Base-by-base conservation (phyloP, 306 rosid genomes). In the Vigna radiata region DNA sequence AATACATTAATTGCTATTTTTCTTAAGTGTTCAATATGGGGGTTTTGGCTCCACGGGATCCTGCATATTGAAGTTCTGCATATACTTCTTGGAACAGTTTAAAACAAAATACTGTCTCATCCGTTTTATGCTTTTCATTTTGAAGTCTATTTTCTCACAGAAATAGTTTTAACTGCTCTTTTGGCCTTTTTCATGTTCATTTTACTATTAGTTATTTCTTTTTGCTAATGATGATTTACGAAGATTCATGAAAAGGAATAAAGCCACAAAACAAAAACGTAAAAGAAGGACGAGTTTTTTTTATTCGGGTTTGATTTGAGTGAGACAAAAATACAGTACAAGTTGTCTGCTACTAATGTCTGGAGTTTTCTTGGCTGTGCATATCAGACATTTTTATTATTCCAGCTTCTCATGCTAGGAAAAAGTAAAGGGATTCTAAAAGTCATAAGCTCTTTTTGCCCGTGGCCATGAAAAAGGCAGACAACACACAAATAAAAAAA, bases 401-500 rank as follows among this genome's bases (percentile, higher is more conserved):
- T 83, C 43, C 41, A 69, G 63, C 71, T 70, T 72, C 68, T 66
- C 73, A 41, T 36, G 68, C 68, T 69, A 37, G 15, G 21, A 18
- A 81, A 85, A 77, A 68, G 81, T 69, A 71, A 63, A 61, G 71
- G 59, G 69, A 73, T 58, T 58, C 60, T 62, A 69, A 79, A 90
- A 85, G 90, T 76, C 49, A 41, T 19, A 80, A 73, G 19, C 19
- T 62, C 79, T 82, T 84, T 88, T 82, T 23, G 47, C 81, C 27
- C 61, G 78, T 68, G 90, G 89, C 77, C 87, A 67, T 83, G 80
- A 71, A 89, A 91, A 86, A 81, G 87, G 83, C 86, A 87, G 91
- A 88, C 91, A 87, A 46, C 18, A 46, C n/a, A 68, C 21, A 64
- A 60, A 64, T 60, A 73, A 71, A 70, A 58, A 70, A 58, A 60